Conservation (phyloP, 345 rosid species). For the Eucalyptus cloeziana region DNA sequence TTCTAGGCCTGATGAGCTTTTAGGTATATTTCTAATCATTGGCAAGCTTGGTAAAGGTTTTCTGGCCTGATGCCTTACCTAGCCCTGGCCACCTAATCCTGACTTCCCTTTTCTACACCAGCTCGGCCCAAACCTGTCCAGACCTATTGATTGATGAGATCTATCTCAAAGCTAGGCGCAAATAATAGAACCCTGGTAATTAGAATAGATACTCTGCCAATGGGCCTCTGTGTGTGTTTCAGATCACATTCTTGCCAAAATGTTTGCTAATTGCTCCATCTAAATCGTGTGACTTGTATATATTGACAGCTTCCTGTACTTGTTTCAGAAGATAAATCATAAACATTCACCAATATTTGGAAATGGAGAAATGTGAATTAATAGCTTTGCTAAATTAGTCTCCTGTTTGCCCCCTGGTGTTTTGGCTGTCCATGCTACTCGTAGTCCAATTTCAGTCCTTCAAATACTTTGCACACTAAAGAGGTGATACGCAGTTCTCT, state of each 20-base stretch:
- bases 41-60: background rate
- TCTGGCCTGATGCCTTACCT: background rate
- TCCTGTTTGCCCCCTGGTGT: background rate
- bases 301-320: background rate
- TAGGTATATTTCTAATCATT: background rate
- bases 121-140: background rate
- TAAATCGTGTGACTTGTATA: background rate
- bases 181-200: background rate
- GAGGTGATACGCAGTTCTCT: background rate
- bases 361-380: background rate
- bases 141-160: background rate
- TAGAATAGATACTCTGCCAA: background rate
- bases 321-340: background rate
- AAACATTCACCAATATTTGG: background rate
- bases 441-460: background rate
- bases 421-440: background rate
- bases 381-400: background rate
- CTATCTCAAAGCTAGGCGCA: background rate
- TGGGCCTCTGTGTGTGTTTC: background rate
- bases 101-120: background rate
- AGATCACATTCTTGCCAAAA: background rate
- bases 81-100: background rate
- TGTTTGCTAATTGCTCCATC: background rate
- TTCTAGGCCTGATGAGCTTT: background rate
- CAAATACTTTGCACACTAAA: background rate